phyloP scores from a whole-genome alignment of 257 asterid species.

The Euphrasia confusa region DNA sequence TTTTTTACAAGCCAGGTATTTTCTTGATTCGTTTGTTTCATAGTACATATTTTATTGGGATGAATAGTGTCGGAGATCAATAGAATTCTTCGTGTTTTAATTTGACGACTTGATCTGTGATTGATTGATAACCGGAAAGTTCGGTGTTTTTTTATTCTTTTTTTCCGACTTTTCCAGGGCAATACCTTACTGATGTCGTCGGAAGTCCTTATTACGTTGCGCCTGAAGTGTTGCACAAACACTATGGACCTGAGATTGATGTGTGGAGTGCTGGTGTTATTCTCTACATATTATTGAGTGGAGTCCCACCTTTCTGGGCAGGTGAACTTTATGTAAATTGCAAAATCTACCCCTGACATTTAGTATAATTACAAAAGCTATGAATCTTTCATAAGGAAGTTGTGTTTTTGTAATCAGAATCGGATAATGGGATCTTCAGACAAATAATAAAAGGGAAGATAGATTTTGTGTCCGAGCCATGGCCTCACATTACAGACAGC shows the following conservation, averaged over 20 bases:
- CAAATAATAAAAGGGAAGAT: constrained; percentile 81
- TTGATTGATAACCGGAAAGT: too few relatives aligned
- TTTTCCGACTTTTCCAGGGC: constrained; percentile 42
- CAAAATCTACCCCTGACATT: background rate
- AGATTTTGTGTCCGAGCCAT: constrained; percentile 82
- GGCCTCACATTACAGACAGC: constrained; percentile 89
- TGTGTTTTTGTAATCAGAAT: too few relatives aligned
- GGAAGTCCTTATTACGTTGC: constrained; percentile 95
- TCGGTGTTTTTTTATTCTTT: too few relatives aligned
- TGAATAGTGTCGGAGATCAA: background rate
- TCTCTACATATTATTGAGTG: constrained; percentile 67
- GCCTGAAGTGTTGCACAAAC: constrained; percentile 81
- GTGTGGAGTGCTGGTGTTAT: constrained; percentile 98
- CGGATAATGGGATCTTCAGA: constrained; percentile 84
- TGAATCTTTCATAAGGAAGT: too few relatives aligned
- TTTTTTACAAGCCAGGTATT: background rate
- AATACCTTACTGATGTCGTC: constrained; percentile 75
- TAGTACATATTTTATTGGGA: background rate
- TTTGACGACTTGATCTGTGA: background rate
- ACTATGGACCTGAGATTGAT: constrained; percentile 71
- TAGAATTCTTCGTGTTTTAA: background rate
- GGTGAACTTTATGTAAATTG: constrained; percentile 30
- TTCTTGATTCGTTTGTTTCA: background rate
- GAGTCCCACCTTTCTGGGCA: constrained; percentile 96
- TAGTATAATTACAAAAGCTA: background rate